These are phyloP conservation scores for Monilinia vaccinii-corymbosi DNA, from an alignment of 2,329 filamentous ascomycete genomes.

Conservation along the genomic window DNA sequence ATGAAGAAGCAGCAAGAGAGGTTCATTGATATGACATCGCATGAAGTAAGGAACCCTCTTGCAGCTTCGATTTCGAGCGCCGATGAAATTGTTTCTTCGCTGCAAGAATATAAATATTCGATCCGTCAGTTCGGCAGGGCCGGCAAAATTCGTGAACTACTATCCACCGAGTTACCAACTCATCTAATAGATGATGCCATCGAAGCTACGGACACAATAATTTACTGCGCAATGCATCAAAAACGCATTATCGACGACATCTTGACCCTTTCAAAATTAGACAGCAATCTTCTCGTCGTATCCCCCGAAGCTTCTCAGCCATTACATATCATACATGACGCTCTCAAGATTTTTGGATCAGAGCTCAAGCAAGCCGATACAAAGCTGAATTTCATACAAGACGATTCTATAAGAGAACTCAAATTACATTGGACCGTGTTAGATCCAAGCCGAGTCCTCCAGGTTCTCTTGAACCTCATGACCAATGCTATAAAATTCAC, in stretches of 20 bases:
- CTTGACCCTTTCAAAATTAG: conserved; percentile 57
- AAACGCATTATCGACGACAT: conserved; percentile 58
- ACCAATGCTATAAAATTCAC: conserved; percentile 82
- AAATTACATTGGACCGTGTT: conserved; percentile 56
- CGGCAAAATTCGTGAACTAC: conserved; percentile 30
- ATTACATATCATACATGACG: conserved; percentile 53
- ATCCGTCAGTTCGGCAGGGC: conserved; percentile 39
- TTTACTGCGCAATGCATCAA: conserved; percentile 65
- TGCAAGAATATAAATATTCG: conserved; percentile 56
- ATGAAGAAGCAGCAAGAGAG: conserved; percentile 63
- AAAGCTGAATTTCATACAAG: conserved; percentile 53
- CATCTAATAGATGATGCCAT: conserved; percentile 50
- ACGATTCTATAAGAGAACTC: conserved; percentile 49
- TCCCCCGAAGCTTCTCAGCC: conserved; percentile 62
- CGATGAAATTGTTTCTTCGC: conserved; percentile 35
- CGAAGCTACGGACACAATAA: conserved; percentile 70
- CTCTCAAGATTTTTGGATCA: conserved; percentile 70
- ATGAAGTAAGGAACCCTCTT: conserved; percentile 67
- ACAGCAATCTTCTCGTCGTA: conserved; percentile 60
- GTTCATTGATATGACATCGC: conserved; percentile 67
- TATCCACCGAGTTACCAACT: conserved; percentile 23
- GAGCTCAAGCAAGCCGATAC: conserved; percentile 64
- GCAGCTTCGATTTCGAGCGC: conserved; percentile 69
- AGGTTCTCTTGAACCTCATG: conserved; percentile 71
- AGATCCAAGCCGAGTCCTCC: conserved; percentile 66